Conservation (phyloP, 1,139 yeast genomes). For the Saccharomyces hybrid region DNA sequence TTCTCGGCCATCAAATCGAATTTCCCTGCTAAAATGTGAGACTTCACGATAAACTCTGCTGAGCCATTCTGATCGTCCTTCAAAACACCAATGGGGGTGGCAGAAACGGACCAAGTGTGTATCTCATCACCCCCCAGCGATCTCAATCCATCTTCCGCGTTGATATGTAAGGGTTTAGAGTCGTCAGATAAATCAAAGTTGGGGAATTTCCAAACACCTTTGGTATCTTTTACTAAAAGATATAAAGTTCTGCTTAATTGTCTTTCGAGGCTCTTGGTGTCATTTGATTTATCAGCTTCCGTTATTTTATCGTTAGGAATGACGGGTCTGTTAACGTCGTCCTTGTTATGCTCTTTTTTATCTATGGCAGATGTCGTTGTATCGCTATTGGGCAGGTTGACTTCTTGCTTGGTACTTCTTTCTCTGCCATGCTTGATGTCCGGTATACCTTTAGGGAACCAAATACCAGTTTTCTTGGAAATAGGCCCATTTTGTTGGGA, state of each 20-base stretch:
- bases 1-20: slow-evolving; percentile 48
- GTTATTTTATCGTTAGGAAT: slow-evolving; percentile 67
- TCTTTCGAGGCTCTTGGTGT: slow-evolving; percentile 67
- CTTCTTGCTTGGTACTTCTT: slow-evolving; percentile 70
- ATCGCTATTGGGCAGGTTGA: slow-evolving; percentile 53
- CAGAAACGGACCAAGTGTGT: slow-evolving; percentile 85
- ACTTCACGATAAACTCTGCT: slow-evolving; percentile 60
- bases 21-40: slow-evolving; percentile 84
- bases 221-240: slow-evolving; percentile 45
- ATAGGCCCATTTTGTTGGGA: slow-evolving; percentile 73
- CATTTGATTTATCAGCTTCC: slow-evolving; percentile 61
- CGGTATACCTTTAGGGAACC: slow-evolving; percentile 77
- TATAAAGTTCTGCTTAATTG: slow-evolving; percentile 73
- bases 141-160: slow-evolving; percentile 71
- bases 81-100: slow-evolving; percentile 73
- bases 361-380: slow-evolving; percentile 27
- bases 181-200: slow-evolving; percentile 42
- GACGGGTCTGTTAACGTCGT: slow-evolving; percentile 62
- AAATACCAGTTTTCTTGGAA: slow-evolving; percentile 63
- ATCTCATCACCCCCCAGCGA: slow-evolving; percentile 65
- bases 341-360: slow-evolving; percentile 27
- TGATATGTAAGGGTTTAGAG: slow-evolving; percentile 50
- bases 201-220: slow-evolving; percentile 69
- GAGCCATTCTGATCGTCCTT: slow-evolving; percentile 31
- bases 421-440: slow-evolving; percentile 85